Percentiles rank a stretch among this genome's conserved stretches.
These are phyloP conservation scores for Kregervanrija pseudodelftensis DNA, from an alignment of 805 yeast genomes.

Conservation along the genomic window DNA sequence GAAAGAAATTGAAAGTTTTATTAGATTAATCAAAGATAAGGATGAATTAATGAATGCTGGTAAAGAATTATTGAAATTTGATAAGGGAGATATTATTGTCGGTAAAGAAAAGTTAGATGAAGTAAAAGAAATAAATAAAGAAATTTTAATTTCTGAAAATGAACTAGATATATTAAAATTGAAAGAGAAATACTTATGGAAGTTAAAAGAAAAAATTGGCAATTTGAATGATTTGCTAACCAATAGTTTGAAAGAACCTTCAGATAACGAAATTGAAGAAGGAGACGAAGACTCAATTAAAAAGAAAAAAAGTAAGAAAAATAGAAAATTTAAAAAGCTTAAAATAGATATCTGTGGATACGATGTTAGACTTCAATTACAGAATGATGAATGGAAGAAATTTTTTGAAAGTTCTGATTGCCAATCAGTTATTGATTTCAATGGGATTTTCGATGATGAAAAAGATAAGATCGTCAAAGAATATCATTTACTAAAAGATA, in stretches of 20 bases:
- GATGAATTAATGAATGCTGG: constrained; percentile 28
- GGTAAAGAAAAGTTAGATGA: constrained; percentile 4
- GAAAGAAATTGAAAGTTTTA: constrained; percentile 4
- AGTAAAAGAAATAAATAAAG: constrained; percentile 17
- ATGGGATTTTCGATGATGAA: constrained; percentile 6
- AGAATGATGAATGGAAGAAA: constrained; percentile 18
- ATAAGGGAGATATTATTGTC: constrained; percentile 8
- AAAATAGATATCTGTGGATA: constrained; percentile 50
- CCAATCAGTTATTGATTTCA: constrained; percentile 5
- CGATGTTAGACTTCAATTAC: constrained; percentile 24
- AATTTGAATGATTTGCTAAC: constrained; percentile 31
- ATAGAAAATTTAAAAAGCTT: constrained; percentile 21
- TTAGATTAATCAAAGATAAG: constrained; percentile 12
- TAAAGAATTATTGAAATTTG: constrained; percentile 35
- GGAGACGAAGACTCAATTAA: constrained; percentile 9
- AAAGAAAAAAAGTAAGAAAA: constrained; percentile 14
- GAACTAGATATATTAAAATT: constrained; percentile 9
- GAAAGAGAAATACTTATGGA: constrained; percentile 20
- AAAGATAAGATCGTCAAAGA: constrained; percentile 8
- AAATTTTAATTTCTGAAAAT: constrained; percentile 13
- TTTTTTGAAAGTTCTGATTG: constrained; percentile 12
- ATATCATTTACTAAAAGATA: constrained; percentile 8
- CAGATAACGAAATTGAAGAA: background rate
- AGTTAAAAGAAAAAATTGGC: constrained; percentile 32
- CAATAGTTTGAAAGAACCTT: background rate